Percentiles rank a stretch among this genome's conserved stretches.
Evolutionary conservation across 208 protist species (phyloP).

Genomic region (Angomonas desouzai): DNA sequence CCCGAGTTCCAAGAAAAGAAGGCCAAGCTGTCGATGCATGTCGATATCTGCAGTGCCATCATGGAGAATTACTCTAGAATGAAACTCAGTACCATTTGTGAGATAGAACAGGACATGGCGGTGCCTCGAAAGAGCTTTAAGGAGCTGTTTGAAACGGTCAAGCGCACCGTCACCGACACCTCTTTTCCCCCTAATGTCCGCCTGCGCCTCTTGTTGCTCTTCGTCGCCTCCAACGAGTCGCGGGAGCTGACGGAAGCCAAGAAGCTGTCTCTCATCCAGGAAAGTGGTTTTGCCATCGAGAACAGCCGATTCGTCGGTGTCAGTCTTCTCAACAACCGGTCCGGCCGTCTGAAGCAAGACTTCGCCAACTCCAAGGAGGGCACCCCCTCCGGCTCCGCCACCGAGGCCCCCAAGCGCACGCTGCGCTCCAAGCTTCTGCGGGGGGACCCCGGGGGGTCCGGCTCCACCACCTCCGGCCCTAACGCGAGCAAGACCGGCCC

Average conservation of each 20-base stretch:
- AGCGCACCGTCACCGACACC: conserved; percentile 30
- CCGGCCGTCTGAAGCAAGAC: conserved; percentile 32
- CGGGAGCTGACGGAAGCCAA: conserved; percentile 61
- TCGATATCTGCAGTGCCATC: conserved; percentile 78
- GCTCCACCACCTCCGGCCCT: conserved; percentile 1
- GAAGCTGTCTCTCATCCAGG: conserved; percentile 58
- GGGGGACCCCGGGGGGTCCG: conserved; percentile 1
- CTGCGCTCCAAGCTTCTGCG: conserved; percentile 17
- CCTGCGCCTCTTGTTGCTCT: conserved; percentile 50
- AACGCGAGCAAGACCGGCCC: conserved; percentile 5
- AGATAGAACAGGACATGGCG: conserved; percentile 69
- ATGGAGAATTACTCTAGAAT: conserved; percentile 56
- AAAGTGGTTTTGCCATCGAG: conserved; percentile 40
- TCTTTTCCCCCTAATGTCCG: conserved; percentile 46
- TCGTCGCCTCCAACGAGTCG: conserved; percentile 39
- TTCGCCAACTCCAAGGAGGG: conserved; percentile 12
- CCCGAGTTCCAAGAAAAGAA: conserved; percentile 74
- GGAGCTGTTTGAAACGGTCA: conserved; percentile 39
- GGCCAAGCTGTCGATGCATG: conserved; percentile 69
- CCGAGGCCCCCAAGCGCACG: conserved; percentile 5
- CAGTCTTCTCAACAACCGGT: conserved; percentile 31
- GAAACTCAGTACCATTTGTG: conserved; percentile 50
- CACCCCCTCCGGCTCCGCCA: not conserved
- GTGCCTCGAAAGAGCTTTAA: conserved; percentile 44
- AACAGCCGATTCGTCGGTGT: conserved; percentile 33